These are phyloP conservation scores for Pseudogymnoascus sp. DNA, from an alignment of 2,329 filamentous ascomycete species.

Conservation along the genomic window DNA sequence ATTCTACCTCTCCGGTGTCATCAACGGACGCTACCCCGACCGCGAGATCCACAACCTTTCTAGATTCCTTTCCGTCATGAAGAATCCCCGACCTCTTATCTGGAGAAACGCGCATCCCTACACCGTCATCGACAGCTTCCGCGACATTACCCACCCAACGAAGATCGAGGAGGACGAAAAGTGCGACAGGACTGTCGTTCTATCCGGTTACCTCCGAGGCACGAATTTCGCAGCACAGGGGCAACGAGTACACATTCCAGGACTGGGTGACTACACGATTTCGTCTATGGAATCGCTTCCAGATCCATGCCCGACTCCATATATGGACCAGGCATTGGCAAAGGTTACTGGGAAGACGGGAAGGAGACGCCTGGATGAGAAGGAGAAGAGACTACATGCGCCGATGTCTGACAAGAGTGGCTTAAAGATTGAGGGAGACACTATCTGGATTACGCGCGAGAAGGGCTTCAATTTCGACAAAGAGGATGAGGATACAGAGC, in stretches of 20 bases:
- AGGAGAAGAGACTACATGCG: slow-evolving; percentile 92
- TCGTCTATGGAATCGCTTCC: slow-evolving; percentile 78
- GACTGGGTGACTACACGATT: slow-evolving; percentile 81
- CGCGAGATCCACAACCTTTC: slow-evolving; percentile 93
- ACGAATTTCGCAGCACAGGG: slow-evolving; percentile 86
- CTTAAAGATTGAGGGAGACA: slow-evolving; percentile 92
- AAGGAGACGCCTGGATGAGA: slow-evolving; percentile 78
- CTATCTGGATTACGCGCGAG: slow-evolving; percentile 75
- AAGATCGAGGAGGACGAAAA: slow-evolving; percentile 81
- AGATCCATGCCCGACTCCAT: slow-evolving; percentile 91
- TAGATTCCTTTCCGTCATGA: slow-evolving; percentile 96
- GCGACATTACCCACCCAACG: slow-evolving; percentile 90
- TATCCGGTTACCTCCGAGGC: slow-evolving; percentile 89
- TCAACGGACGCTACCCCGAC: slow-evolving; percentile 94
- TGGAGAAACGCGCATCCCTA: slow-evolving; percentile 98
- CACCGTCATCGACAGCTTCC: slow-evolving; percentile 83
- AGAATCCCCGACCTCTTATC: slow-evolving; percentile 90
- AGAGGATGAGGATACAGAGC: slow-evolving; percentile 54
- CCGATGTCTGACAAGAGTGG: slow-evolving; percentile 98
- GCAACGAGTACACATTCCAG: slow-evolving; percentile 84
- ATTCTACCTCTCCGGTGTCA: slow-evolving; percentile 92
- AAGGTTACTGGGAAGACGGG: slow-evolving; percentile 78
- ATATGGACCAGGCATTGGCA: slow-evolving; percentile 77
- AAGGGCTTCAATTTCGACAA: slow-evolving; percentile 69
- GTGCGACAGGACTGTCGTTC: slow-evolving; percentile 81